Evolutionary conservation across 345 rosid species (phyloP).

Genomic region (Salix brachista): DNA sequence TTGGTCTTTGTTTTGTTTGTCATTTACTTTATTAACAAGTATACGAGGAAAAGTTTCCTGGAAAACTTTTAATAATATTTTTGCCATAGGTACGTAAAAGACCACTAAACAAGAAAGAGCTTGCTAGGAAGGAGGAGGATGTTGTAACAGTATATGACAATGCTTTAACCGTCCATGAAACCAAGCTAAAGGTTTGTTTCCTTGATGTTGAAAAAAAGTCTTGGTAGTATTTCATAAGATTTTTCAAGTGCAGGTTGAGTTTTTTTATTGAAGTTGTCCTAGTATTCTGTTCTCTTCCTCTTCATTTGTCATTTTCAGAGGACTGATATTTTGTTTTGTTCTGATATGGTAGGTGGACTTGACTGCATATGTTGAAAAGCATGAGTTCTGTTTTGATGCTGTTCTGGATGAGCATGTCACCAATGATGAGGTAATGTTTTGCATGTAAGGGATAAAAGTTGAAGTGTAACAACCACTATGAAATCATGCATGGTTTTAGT

Average conservation of each 20-base stretch:
- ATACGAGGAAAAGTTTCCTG: neutral
- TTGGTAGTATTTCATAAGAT: neutral
- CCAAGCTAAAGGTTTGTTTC: slow-evolving; percentile 83
- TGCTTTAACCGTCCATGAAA: slow-evolving; percentile 77
- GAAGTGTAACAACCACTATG: neutral
- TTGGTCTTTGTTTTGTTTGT: neutral
- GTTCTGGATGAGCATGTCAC: slow-evolving; percentile 78
- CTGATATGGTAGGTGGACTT: slow-evolving; percentile 78
- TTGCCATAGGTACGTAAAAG: slow-evolving; percentile 79
- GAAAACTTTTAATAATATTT: slow-evolving; percentile 1
- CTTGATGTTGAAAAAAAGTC: slow-evolving; percentile 5
- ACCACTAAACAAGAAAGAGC: slow-evolving; percentile 88
- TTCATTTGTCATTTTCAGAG: slow-evolving; percentile 1
- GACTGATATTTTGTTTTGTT: slow-evolving; percentile 19
- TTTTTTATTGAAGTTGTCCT: slow-evolving; percentile 6
- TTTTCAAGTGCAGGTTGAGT: neutral
- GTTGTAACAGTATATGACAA: slow-evolving; percentile 69
- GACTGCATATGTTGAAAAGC: slow-evolving; percentile 98
- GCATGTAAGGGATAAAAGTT: neutral
- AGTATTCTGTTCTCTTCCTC: neutral
- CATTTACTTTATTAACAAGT: neutral
- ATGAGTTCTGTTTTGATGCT: slow-evolving; percentile 98
- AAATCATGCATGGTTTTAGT: neutral
- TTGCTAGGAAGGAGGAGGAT: slow-evolving; percentile 88
- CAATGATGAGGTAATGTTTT: slow-evolving; percentile 72